These are phyloP conservation scores for Trichosporon inkin DNA, from an alignment of 1,284 basidiomycete species.

Conservation along the genomic window DNA sequence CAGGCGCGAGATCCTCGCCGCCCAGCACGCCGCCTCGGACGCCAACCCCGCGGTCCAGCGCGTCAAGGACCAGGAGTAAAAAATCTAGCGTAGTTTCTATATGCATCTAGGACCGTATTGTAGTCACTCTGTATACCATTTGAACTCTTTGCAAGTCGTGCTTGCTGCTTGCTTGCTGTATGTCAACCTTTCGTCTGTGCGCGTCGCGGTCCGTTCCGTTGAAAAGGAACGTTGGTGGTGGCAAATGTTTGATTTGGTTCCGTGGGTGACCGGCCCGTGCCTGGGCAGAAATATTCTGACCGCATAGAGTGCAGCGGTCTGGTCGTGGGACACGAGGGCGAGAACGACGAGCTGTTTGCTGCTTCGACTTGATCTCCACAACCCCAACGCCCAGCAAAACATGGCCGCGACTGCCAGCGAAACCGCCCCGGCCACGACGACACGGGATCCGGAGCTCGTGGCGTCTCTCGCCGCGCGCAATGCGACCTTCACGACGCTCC, in stretches of 20 bases:
- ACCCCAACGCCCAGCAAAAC: neutral
- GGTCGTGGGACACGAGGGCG: too few species aligned
- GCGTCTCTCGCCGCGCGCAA: conserved; percentile 75
- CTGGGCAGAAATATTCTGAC: neutral
- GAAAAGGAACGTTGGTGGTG: neutral
- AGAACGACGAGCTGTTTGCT: too few species aligned
- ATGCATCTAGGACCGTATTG: conserved; percentile 3
- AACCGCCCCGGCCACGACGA: neutral
- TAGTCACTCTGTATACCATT: neutral
- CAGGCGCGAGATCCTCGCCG: conserved; percentile 36
- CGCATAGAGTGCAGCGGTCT: neutral
- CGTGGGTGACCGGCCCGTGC: too few species aligned
- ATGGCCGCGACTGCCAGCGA: conserved; percentile 14
- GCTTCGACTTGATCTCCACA: neutral
- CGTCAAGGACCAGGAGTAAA: conserved; percentile 7
- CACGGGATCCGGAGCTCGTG: conserved; percentile 19
- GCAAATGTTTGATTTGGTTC: too few species aligned
- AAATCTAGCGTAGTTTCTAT: conserved; percentile 2
- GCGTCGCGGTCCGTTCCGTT: too few species aligned
- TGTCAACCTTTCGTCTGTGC: too few species aligned
- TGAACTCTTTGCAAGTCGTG: neutral
- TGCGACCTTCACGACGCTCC: conserved; percentile 69
- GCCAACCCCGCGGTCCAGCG: conserved; percentile 26
- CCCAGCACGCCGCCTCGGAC: conserved; percentile 11
- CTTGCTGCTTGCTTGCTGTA: neutral